phyloP scores from a whole-genome alignment of 495 filamentous ascomycete species.

The Patellaria atrata region DNA sequence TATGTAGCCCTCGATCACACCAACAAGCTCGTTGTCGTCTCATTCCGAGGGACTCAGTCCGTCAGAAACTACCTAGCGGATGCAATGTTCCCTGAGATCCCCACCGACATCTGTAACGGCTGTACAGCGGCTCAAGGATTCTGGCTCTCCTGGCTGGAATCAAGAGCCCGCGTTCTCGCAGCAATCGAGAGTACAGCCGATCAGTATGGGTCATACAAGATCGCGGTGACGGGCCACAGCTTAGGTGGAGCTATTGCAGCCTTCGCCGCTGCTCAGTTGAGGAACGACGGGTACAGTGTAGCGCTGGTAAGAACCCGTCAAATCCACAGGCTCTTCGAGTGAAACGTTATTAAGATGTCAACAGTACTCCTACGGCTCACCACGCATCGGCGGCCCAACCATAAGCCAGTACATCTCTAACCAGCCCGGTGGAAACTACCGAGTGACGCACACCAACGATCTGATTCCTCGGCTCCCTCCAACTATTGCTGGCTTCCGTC shows the following conservation, averaged over 20 bases:
- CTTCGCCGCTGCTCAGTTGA: slow-evolving; percentile 43
- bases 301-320: slow-evolving; percentile 30
- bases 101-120: slow-evolving; percentile 32
- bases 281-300: slow-evolving; percentile 32
- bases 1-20: slow-evolving; percentile 53
- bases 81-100: slow-evolving; percentile 30
- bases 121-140: slow-evolving; percentile 44
- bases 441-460: slow-evolving; percentile 55
- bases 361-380: slow-evolving; percentile 50
- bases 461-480: slow-evolving; percentile 52
- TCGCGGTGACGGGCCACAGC: slow-evolving; percentile 53
- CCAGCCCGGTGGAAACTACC: slow-evolving; percentile 39
- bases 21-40: slow-evolving; percentile 46
- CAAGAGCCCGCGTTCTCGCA: slow-evolving; percentile 29
- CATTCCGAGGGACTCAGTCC: slow-evolving; percentile 52
- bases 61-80: slow-evolving; percentile 55
- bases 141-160: slow-evolving; percentile 36
- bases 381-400: slow-evolving; percentile 47
- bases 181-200: slow-evolving; percentile 27
- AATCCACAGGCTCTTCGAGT: no score
- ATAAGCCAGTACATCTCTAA: slow-evolving; percentile 41
- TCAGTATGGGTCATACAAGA: slow-evolving; percentile 34
- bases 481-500: slow-evolving; percentile 37
- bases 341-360: neutral
- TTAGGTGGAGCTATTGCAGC: slow-evolving; percentile 53